Evolutionary conservation across 768 basidiomycete genomes (phyloP).

Genomic region (Tubosaeta brunneosetosa): DNA sequence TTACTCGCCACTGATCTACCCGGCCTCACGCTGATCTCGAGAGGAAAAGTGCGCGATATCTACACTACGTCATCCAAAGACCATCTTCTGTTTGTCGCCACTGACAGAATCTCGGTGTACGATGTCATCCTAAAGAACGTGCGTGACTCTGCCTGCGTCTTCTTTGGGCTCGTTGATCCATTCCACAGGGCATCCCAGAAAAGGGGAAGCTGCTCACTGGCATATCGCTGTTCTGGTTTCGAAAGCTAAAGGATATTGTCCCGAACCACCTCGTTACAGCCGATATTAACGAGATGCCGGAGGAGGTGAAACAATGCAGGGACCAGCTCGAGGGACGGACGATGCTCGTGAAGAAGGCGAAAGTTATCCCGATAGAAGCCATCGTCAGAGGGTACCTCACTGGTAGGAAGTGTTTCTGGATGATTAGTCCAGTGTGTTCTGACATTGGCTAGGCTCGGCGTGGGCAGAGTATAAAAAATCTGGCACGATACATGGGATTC

Average conservation of each 20-base stretch:
- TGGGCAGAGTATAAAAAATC: conserved; percentile 91
- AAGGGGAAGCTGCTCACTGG: conserved; percentile 89
- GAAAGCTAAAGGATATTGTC: conserved; percentile 70
- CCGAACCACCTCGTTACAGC: conserved; percentile 88
- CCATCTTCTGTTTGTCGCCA: conserved; percentile 86
- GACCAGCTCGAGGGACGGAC: conserved; percentile 76
- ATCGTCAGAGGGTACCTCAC: conserved; percentile 96
- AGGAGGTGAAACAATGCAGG: conserved; percentile 66
- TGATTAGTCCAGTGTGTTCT: conserved; percentile 3
- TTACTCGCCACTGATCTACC: conserved; percentile 56
- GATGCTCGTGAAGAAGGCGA: conserved; percentile 89
- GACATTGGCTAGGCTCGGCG: conserved; percentile 67
- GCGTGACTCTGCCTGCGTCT: conserved; percentile 29
- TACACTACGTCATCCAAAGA: conserved; percentile 70
- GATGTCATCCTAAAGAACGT: conserved; percentile 95
- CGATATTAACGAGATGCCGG: conserved; percentile 76
- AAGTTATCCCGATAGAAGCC: conserved; percentile 87
- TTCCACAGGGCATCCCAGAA: conserved; percentile 78
- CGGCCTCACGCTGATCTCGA: conserved; percentile 65
- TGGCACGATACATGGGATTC: conserved; percentile 84
- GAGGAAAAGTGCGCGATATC: conserved; percentile 96
- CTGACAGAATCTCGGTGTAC: conserved; percentile 94
- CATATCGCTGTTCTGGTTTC: conserved; percentile 95
- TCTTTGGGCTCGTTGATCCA: neutral
- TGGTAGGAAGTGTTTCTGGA: conserved; percentile 45